Evolutionary conservation across 2,329 filamentous ascomycete genomes (phyloP).

Genomic region (Canariomyces notabilis): DNA sequence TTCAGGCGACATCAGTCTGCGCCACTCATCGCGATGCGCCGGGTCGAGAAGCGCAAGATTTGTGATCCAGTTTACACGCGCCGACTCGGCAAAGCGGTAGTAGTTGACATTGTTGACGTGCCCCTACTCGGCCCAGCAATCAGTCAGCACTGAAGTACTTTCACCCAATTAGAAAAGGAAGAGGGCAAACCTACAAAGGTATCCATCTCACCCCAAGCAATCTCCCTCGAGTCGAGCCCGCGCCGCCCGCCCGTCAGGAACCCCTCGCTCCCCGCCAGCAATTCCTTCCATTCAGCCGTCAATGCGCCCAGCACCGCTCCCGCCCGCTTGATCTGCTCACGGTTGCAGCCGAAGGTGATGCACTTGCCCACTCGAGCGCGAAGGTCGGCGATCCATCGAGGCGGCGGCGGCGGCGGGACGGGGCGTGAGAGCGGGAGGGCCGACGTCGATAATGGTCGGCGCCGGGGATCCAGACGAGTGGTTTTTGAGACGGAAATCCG

Average conservation of each 20-base stretch:
- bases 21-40: constrained; percentile 59
- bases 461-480: no score
- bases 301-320: constrained; percentile 55
- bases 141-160: constrained; percentile 4
- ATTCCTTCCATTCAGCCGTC: constrained; percentile 62
- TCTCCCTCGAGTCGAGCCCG: constrained; percentile 59
- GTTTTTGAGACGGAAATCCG: background rate
- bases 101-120: constrained; percentile 89
- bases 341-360: constrained; percentile 65
- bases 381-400: constrained; percentile 66
- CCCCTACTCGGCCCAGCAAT: constrained; percentile 38
- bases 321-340: constrained; percentile 52
- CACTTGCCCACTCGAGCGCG: constrained; percentile 67
- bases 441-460: constrained; percentile 16
- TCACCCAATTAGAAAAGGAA: background rate
- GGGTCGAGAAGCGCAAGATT: constrained; percentile 64
- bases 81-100: constrained; percentile 76
- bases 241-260: constrained; percentile 61
- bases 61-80: constrained; percentile 70
- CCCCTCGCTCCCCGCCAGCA: constrained; percentile 70
- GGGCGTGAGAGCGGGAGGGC: constrained; percentile 1
- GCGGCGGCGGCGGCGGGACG: constrained; percentile 32
- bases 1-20: constrained; percentile 60
- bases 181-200: constrained; percentile 32
- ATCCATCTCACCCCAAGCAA: constrained; percentile 86